These are phyloP conservation scores for Kodamaea sagamina DNA, from an alignment of 805 yeast genomes.

Conservation along the genomic window DNA sequence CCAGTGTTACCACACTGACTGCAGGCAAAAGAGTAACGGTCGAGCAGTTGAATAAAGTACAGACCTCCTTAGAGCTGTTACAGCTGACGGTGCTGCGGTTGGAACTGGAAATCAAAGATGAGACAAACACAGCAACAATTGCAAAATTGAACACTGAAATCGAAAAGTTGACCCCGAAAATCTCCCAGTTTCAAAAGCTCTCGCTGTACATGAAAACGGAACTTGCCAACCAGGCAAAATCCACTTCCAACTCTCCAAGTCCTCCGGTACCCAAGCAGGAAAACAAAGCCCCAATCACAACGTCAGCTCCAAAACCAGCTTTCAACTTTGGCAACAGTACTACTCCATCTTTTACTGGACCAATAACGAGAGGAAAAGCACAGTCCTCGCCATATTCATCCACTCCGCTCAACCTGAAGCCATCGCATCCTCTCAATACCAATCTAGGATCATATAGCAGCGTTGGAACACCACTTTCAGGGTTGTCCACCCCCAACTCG, in stretches of 20 bases:
- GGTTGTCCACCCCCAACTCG: conserved; percentile 8
- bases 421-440: conserved; percentile 4
- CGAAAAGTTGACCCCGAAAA: conserved; percentile 19
- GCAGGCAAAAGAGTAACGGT: conserved; percentile 10
- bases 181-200: conserved; percentile 25
- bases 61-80: conserved; percentile 24
- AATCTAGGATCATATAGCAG: conserved; percentile 3
- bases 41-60: conserved; percentile 26
- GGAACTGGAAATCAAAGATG: conserved; percentile 22
- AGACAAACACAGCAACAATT: conserved; percentile 10
- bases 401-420: conserved; percentile 5
- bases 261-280: conserved; percentile 1
- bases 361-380: neutral
- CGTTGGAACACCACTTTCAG: conserved; percentile 1
- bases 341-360: neutral
- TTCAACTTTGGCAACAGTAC: conserved; percentile 8
- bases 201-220: conserved; percentile 26
- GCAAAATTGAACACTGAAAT: conserved; percentile 14
- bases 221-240: conserved; percentile 19
- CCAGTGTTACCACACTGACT: neutral
- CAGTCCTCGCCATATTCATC: neutral
- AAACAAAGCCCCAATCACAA: conserved; percentile 6
- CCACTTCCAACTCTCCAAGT: conserved; percentile 5
- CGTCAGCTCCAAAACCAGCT: conserved; percentile 11
- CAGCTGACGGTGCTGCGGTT: conserved; percentile 24